These are phyloP conservation scores for Phyllosticta paracitricarpa DNA, from an alignment of 2,329 filamentous ascomycete species.

Conservation along the genomic window DNA sequence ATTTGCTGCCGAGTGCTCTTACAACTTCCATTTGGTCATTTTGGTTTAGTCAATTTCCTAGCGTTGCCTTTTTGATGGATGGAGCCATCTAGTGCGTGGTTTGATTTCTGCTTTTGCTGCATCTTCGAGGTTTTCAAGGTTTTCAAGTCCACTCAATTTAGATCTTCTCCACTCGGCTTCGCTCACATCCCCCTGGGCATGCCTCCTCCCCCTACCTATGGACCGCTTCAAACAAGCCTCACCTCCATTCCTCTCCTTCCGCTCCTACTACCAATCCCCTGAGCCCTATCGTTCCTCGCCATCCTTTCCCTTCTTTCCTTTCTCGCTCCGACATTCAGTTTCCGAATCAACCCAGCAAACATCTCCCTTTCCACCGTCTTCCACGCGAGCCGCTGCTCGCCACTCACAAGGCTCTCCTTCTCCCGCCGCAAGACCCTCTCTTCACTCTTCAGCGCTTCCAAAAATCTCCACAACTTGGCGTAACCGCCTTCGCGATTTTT, in stretches of 20 bases:
- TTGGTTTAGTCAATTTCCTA: too few relatives aligned
- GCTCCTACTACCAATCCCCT: not conserved
- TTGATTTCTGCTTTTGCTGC: not conserved
- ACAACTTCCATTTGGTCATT: not conserved
- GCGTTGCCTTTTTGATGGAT: not conserved
- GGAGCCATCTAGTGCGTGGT: not conserved
- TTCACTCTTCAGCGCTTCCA: not conserved
- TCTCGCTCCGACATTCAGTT: not conserved
- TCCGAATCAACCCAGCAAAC: not conserved
- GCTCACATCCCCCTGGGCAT: not conserved
- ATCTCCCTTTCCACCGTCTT: not conserved
- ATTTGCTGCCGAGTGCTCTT: not conserved
- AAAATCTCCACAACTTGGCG: not conserved
- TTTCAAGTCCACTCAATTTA: not conserved
- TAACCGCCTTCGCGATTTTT: not conserved
- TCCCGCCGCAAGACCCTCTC: not conserved
- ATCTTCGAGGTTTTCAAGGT: not conserved
- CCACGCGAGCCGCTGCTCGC: not conserved
- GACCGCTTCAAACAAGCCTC: not conserved
- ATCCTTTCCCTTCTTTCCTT: not conserved
- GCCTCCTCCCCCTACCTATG: too few relatives aligned
- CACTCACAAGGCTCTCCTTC: too few relatives aligned
- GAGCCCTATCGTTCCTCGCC: not conserved
- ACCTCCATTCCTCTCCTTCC: not conserved
- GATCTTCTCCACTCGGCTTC: too few relatives aligned